Conservation (phyloP, 305 asterid species). For the Rubia occidens region DNA sequence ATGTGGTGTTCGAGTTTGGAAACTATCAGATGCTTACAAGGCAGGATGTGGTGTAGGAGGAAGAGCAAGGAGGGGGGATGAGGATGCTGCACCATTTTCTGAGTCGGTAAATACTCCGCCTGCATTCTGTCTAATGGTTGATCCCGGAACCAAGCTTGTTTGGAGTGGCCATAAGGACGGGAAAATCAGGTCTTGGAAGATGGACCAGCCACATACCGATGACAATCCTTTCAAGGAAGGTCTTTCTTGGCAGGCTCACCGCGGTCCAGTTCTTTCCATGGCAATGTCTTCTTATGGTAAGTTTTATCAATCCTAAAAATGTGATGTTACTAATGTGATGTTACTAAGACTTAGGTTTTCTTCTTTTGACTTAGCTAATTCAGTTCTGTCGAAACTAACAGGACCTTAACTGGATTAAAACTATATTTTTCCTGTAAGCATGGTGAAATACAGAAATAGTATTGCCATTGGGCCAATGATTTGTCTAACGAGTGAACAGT, state of each 20-base stretch:
- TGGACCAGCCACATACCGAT: slow-evolving; percentile 57
- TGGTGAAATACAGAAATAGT: no score
- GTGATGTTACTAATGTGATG: not conserved
- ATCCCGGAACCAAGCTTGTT: slow-evolving; percentile 63
- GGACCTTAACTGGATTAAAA: not conserved
- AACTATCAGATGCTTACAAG: slow-evolving; percentile 56
- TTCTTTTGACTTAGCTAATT: not conserved
- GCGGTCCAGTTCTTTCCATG: slow-evolving; percentile 67
- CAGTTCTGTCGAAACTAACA: no score
- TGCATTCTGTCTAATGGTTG: slow-evolving; percentile 56
- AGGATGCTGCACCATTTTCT: slow-evolving; percentile 82
- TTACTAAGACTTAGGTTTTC: not conserved
- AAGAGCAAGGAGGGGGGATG: slow-evolving; percentile 74
- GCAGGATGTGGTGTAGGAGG: slow-evolving; percentile 60
- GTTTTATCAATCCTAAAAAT: not conserved
- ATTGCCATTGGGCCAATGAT: not conserved
- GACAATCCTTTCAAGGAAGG: slow-evolving; percentile 67
- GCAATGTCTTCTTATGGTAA: slow-evolving; percentile 77
- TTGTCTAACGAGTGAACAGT: not conserved
- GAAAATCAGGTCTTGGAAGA: slow-evolving; percentile 82
- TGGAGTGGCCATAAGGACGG: slow-evolving; percentile 98
- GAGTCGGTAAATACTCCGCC: slow-evolving; percentile 70
- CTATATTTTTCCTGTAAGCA: not conserved
- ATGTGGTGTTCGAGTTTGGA: slow-evolving; percentile 88
- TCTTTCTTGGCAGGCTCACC: slow-evolving; percentile 91